Conservation (phyloP, 169 alveolate genomes). For the Eimeria falciformis region DNA sequence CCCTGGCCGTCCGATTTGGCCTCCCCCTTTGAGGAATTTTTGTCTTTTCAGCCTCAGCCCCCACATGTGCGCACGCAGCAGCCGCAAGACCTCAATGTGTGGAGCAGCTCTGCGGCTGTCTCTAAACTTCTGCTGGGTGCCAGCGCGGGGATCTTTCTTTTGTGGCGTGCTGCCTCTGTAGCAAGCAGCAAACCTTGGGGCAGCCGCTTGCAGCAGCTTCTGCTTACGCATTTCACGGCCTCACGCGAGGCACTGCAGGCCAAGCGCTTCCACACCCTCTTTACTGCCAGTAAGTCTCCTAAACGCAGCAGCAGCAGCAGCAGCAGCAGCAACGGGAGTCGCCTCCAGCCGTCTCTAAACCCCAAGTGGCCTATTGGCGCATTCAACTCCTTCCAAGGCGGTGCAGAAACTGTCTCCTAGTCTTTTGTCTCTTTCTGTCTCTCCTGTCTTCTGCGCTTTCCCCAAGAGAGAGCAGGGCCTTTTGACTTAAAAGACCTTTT, state of each 20-base stretch:
- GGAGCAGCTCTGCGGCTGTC: constrained; percentile 1
- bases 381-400: no score
- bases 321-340: background rate
- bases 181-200: constrained; percentile 3
- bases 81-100: background rate
- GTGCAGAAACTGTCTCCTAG: no score
- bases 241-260: constrained; percentile 4
- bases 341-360: no score
- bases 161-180: constrained; percentile 1
- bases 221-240: background rate
- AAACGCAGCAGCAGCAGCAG: constrained; percentile 44
- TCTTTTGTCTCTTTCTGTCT: no score
- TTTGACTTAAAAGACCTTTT: no score
- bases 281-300: background rate
- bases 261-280: background rate
- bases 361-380: no score
- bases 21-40: background rate
- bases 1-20: no score
- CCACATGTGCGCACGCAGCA: background rate
- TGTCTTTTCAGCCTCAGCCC: background rate
- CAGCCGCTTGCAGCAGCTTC: constrained; percentile 32
- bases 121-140: background rate
- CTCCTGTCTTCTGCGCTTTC: no score
- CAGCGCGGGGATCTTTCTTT: background rate
- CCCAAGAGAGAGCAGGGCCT: no score